These are phyloP conservation scores for Colletotrichum sublineola DNA, from an alignment of 2,329 filamentous ascomycete species.

Conservation along the genomic window DNA sequence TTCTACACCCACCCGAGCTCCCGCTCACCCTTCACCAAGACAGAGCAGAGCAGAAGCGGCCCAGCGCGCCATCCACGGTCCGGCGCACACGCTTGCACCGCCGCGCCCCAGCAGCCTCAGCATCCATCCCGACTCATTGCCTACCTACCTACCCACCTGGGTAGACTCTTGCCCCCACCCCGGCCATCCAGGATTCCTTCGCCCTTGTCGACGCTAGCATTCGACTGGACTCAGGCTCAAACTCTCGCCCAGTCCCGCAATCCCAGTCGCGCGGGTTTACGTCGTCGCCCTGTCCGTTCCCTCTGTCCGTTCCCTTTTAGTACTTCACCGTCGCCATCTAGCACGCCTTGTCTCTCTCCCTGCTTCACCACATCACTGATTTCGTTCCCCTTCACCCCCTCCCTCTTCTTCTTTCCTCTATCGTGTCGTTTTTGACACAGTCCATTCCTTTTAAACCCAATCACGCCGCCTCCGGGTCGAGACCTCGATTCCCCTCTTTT, in stretches of 20 bases:
- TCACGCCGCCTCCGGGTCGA: conserved; percentile 27
- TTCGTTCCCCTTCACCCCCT: conserved; percentile 36
- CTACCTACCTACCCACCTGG: no score
- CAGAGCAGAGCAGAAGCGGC: background rate
- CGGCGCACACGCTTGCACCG: conserved; percentile 14
- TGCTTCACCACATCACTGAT: conserved; percentile 45
- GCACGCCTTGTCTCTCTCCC: conserved; percentile 42
- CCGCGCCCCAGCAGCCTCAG: background rate
- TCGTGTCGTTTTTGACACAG: conserved; percentile 41
- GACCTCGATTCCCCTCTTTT: conserved; percentile 32
- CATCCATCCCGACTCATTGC: no score
- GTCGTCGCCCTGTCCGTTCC: conserved; percentile 22
- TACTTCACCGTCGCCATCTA: conserved; percentile 39
- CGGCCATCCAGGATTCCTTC: conserved; percentile 1
- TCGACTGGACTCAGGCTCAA: conserved; percentile 27
- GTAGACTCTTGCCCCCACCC: background rate
- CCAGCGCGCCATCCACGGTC: conserved; percentile 17
- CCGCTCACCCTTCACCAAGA: conserved; percentile 5
- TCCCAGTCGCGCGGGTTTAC: conserved; percentile 37
- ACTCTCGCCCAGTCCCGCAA: conserved; percentile 37
- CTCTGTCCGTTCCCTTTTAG: conserved; percentile 40
- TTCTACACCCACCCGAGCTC: conserved; percentile 5
- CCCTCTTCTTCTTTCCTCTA: conserved; percentile 33
- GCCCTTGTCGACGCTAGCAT: conserved; percentile 27
- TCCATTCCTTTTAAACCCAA: conserved; percentile 43